Percentiles rank a stretch among this genome's conserved stretches.
These are phyloP conservation scores for Prosopis cineraria DNA, from an alignment of 306 rosid species.

Conservation along the genomic window DNA sequence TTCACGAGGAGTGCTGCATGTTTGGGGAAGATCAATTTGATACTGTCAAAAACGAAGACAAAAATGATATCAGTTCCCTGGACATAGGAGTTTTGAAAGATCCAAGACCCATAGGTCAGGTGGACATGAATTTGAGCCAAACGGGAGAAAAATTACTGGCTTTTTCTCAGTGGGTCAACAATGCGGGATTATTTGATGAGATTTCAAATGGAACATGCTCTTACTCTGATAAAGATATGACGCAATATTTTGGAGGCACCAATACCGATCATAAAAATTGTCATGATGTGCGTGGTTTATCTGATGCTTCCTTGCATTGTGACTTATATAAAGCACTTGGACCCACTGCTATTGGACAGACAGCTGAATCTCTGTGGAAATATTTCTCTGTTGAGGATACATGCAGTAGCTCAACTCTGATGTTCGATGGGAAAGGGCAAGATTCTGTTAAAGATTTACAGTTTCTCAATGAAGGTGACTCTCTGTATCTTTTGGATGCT, in stretches of 20 bases:
- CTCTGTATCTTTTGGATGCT: conserved; percentile 50
- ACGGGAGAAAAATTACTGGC: conserved; percentile 47
- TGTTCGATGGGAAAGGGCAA: conserved; percentile 34
- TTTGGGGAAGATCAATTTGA: conserved; percentile 26
- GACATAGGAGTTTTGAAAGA: conserved; percentile 17
- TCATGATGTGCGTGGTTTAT: conserved; percentile 30
- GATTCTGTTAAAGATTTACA: conserved; percentile 36
- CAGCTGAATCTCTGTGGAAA: conserved; percentile 37
- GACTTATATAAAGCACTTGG: conserved; percentile 66
- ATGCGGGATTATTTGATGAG: conserved; percentile 47
- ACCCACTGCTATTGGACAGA: conserved; percentile 35
- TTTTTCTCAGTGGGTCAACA: conserved; percentile 39
- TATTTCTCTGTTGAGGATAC: conserved; percentile 43
- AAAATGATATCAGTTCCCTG: conserved; percentile 37
- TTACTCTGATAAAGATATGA: conserved; percentile 33
- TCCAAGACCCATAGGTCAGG: conserved; percentile 24
- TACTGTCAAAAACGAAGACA: background rate
- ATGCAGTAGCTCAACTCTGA: conserved; percentile 42
- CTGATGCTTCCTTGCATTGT: conserved; percentile 45
- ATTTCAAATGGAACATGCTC: conserved; percentile 33
- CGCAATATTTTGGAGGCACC: conserved; percentile 39
- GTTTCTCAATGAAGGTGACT: conserved; percentile 35
- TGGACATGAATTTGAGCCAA: conserved; percentile 47
- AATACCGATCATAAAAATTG: conserved; percentile 20
- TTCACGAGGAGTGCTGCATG: conserved; percentile 34